These are phyloP conservation scores for Pythium pyrilobum DNA, from an alignment of 352 stramenopile genomes.

Conservation along the genomic window DNA sequence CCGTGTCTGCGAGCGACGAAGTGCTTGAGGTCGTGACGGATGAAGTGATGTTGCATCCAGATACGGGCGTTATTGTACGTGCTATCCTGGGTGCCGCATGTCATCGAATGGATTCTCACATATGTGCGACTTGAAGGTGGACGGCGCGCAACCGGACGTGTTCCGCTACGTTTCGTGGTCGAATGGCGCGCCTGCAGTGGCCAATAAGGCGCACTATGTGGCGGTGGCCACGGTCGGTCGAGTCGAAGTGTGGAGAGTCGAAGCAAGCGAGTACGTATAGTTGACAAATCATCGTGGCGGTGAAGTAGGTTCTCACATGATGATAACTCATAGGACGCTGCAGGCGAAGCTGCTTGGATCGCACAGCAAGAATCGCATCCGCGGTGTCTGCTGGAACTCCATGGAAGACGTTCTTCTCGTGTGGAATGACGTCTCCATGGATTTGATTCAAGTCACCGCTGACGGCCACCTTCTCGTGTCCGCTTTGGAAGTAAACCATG, in stretches of 20 bases:
- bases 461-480: background rate
- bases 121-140: background rate
- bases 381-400: slow-evolving; percentile 35
- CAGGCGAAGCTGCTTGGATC: background rate
- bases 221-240: slow-evolving; percentile 6
- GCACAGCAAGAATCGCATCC: slow-evolving; percentile 11
- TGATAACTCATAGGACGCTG: background rate
- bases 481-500: background rate
- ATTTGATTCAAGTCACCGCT: slow-evolving; percentile 19
- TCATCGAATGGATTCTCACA: too few relatives aligned
- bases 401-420: slow-evolving; percentile 23
- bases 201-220: background rate
- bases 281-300: background rate
- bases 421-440: slow-evolving; percentile 13
- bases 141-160: background rate
- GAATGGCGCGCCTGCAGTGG: background rate
- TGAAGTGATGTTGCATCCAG: slow-evolving; percentile 13
- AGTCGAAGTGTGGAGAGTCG: slow-evolving; percentile 10
- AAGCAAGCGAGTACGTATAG: background rate
- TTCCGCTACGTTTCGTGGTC: slow-evolving; percentile 14
- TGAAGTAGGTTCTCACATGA: background rate
- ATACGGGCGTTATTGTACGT: background rate
- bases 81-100: too few relatives aligned
- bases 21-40: slow-evolving; percentile 13
- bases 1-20: slow-evolving; percentile 10